Base-by-base conservation (phyloP, 1,139 yeast species). In the Geotrichum restrictum region DNA sequence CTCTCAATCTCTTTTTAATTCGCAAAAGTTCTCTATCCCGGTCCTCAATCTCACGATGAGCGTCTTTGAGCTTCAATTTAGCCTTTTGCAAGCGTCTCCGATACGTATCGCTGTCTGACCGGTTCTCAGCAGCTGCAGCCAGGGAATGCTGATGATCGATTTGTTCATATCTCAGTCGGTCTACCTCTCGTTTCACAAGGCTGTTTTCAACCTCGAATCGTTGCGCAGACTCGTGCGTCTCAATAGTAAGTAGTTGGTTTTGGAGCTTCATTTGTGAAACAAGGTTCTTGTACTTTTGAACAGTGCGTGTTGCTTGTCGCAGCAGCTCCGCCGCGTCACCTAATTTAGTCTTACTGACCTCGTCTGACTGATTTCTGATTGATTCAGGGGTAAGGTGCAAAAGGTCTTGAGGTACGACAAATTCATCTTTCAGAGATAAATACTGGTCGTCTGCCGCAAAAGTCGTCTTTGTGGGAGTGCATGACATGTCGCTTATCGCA, bases 131-230 rank as follows among this genome's bases (percentile, higher is more conserved):
- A 7, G 50, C 39, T 14, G 43, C 57, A 39, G 54, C 59, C 52
- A 56, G 45, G n/a, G 16, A 33, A 33, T 47, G 49, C 41, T 54
- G 53, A 11, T 29, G 54, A 14, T 60, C 62, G 49, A 58, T 57
- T 51, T 60, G 59, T 27, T 71, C 74, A 47, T 68, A 66, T 48
- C 74, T 70, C 45, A 78, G 66, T 49, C 78, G 68, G 57, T 78
- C 81, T 27, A 74, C 75, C 59, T 78, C 80, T 42, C 79, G 73
- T 60, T 75, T 74, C 44, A 72, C 69, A 24, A 78, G 62, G 52
- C 68, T 73, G 47, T 69, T 69, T 59, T 78, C 81, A 19, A 77
- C 81, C 56, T 74, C 76, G 51, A 69, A 69, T 32, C 81, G 66
- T 60, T 73, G 75, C 37, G 69, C 66, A 8, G 66, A 59, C 54